Base-by-base conservation (phyloP, 306 rosid genomes). In the Dalbergia cultrata region DNA sequence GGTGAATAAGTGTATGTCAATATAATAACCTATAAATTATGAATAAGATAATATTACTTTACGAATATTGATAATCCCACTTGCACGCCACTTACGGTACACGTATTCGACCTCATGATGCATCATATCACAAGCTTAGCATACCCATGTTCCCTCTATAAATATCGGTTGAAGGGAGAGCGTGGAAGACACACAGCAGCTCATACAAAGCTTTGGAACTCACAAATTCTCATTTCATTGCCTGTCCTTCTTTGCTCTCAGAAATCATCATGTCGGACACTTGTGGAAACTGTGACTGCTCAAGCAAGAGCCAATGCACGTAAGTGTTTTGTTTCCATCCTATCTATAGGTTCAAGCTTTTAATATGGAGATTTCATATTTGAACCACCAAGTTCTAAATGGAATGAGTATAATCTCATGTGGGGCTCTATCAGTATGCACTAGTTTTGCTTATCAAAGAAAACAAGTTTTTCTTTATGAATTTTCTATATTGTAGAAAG, bases 241-340 rank as follows among this genome's bases (percentile, higher is more conserved):
- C 72, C 70, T 17, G n/a, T 37, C 0, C 37, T 53, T 10, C 35
- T 54, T 18, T 17, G 43, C 4, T 49, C 75, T 79, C 58, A 60
- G 26, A 34, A 37, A 64, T 45, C 80, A 81, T 33, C 84, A 87
- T 89, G 93, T 83, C 93, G 9, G 75, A 39, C 81, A 81, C 54
- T 66, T 89, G 93, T 34, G 68, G 59, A 75, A 43, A 8, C 93
- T 89, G 93, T 41, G 73, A 57, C 91, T 89, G 93, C 64, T 0
- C 91, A 74, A 90, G 87, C 85, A 18, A 18, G 61, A 68, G 74
- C 82, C 68, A 83, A 67, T 87, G 93, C 65, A 54, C 16, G 93
- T 89, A 81, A 81, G 93, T 82, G n/a, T 41, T 61, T 18, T n/a
- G 39, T 17, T 43, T 8, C n/a, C 14, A 37, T 37, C 31, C 31